These are phyloP conservation scores for Epicoccum sorghinum DNA, from an alignment of 2,329 filamentous ascomycete species.

Conservation along the genomic window DNA sequence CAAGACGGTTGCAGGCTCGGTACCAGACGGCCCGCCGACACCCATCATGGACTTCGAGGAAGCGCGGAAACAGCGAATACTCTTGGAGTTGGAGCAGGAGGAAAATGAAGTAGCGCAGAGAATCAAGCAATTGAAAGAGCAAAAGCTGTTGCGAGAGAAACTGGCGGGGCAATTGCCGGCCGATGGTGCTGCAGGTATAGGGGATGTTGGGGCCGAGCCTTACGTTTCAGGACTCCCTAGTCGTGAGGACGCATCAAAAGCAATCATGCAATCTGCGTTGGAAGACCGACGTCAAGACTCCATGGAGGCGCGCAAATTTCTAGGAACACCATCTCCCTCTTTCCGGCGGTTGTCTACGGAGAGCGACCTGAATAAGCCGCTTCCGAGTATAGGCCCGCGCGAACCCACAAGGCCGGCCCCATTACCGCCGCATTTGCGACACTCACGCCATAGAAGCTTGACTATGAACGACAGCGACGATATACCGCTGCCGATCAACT, in stretches of 20 bases:
- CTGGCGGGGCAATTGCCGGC: conserved; percentile 42
- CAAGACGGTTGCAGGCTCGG: neutral
- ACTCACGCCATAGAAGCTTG: conserved; percentile 40
- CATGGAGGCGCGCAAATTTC: conserved; percentile 51
- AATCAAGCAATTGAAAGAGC: conserved; percentile 64
- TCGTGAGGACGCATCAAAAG: conserved; percentile 39
- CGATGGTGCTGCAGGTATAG: conserved; percentile 43
- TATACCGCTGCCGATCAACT: conserved; percentile 47
- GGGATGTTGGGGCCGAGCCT: conserved; percentile 46
- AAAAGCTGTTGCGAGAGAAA: conserved; percentile 61
- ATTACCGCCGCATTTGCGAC: conserved; percentile 16
- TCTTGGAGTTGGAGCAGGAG: conserved; percentile 47
- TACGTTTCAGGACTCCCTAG: conserved; percentile 42
- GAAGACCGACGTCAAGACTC: conserved; percentile 38
- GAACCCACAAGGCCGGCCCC: conserved; percentile 10
- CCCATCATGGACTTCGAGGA: conserved; percentile 30
- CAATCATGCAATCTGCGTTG: conserved; percentile 41
- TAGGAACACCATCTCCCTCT: conserved; percentile 40
- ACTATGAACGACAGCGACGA: conserved; percentile 44
- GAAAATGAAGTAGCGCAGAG: conserved; percentile 63
- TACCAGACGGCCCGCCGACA: neutral
- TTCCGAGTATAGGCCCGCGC: conserved; percentile 12
- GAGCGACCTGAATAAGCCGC: conserved; percentile 15
- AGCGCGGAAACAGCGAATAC: conserved; percentile 34
- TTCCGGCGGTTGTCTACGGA: conserved; percentile 26